These are phyloP conservation scores for Nicotiana tabacum DNA, from an alignment of 257 asterid genomes.

Conservation along the genomic window DNA sequence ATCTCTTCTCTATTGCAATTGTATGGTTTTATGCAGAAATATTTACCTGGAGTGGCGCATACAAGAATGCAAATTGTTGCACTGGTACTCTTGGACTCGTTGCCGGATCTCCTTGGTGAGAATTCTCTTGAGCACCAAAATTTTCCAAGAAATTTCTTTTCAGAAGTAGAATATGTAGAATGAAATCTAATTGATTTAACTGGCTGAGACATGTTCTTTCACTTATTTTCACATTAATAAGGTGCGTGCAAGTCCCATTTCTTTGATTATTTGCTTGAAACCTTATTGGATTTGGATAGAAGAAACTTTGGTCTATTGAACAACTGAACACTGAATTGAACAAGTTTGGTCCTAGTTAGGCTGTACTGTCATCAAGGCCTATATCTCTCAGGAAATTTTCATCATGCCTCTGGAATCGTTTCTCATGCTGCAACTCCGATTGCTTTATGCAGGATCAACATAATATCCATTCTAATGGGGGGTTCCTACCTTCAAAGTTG, in stretches of 20 bases:
- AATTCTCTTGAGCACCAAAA: background rate
- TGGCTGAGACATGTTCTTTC: background rate
- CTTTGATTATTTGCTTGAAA: background rate
- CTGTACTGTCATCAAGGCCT: background rate
- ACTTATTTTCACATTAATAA: background rate
- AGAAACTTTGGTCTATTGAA: background rate
- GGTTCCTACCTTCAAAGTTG: constrained; percentile 57
- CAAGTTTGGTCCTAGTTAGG: background rate
- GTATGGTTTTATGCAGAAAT: constrained; percentile 55
- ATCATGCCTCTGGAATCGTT: background rate
- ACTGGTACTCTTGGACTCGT: constrained; percentile 46
- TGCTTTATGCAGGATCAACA: constrained; percentile 39
- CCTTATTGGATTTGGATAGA: background rate
- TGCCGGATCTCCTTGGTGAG: constrained; percentile 46
- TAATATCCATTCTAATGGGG: constrained; percentile 75
- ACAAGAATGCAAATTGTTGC: constrained; percentile 30
- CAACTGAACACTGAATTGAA: background rate
- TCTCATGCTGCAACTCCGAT: background rate
- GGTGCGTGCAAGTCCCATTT: background rate
- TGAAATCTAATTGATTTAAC: background rate
- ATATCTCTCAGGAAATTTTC: background rate
- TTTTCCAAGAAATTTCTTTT: background rate
- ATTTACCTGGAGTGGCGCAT: constrained; percentile 53
- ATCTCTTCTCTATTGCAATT: constrained; percentile 39
- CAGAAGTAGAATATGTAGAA: background rate